Evolutionary conservation across 208 protist genomes (phyloP), one percentile per base, ranked within the genome.

Genomic region (Trypanosoma platydactyli): DNA sequence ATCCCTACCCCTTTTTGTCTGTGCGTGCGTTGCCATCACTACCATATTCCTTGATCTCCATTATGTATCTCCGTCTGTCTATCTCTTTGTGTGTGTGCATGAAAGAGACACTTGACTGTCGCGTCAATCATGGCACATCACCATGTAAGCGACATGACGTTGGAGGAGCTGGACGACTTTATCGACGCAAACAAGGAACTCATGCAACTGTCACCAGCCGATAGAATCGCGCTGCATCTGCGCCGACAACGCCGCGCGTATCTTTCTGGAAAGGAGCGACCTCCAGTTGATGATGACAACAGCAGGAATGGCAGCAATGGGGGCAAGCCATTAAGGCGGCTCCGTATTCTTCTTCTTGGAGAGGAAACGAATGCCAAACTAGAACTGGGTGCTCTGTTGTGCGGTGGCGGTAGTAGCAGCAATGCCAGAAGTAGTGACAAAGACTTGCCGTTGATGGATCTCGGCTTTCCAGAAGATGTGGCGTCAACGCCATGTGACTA

Each of bases 181-280:
- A 30, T 59, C 13, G 20, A 48, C 4, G 15, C 16, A 3, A 53
- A 77, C 46, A 27, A 53, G 4, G 59, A 56, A 11, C 56, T 45
- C 35, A 61, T 67, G 46, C 48, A 62, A n/a, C 45, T 62, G 1
- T 60, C 72, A 27, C 64, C 56, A 15, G 71, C 76, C 27, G 74
- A 83, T n/a, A 33, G 75, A 18, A 80, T 81, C 33, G 67, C 71
- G 9, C 60, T 84, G 33, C 79, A 75, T 50, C 42, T 86, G 52
- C 71, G 69, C 7, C 61, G 71, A 2, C 68, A 81, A 57, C 71
- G 76, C 20, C 72, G 58, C n/a, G 79, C 74, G 6, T 73, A 71
- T 15, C 54, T 77, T 24, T 22, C 35, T 22, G 70, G 70, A 3
- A 24, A 27, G 9, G 64, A 73, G 27, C 42, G 51, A 9, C 57